Base-by-base conservation (phyloP, 306 rosid species). In the Senna siamea region DNA sequence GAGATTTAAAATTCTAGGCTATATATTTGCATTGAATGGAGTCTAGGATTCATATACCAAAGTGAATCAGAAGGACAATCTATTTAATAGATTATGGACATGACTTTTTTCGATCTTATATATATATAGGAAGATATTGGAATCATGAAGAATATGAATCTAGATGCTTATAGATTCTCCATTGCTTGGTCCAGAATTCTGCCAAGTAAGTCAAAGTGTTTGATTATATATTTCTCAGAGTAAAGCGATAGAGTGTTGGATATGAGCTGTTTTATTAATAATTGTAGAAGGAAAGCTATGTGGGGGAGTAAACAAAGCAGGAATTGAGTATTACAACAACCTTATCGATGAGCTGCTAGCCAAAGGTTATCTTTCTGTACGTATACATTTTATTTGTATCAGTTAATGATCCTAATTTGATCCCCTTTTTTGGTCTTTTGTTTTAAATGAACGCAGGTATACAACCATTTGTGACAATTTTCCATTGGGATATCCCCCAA, bases 101-200 rank as follows among this genome's bases (percentile, higher is more conserved):
- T 26, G 30, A 26, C 30, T 26, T 3, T 26, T 26, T 26, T 26
- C 3, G 30, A 26, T 1, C 30, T 26, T 26, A 7, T 37, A 7
- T 37, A 7, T 37, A 7, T 37, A 7, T 37, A 87, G 87, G 90
- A 84, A 66, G 88, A 87, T 79, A 85, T 81, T 59, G 58, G 35
- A 44, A 61, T 81, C 51, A 54, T 81, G 83, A 84, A 81, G 32
- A 55, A 84, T 0, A 76, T 81, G 81, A 60, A 60, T 48, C 38
- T 81, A 43, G 86, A 84, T 84, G 88, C 90, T 53, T 81, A 84
- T 47, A 76, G 86, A 59, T 84, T 87, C 43, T 87, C 88, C 11
- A 81, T 87, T 47, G 84, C 88, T 34, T 87, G 85, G 90, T 70
- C 90, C 1, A 70, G 85, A 72, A n/a, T 87, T 43, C 64, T 87